Evolutionary conservation across 2,329 filamentous ascomycete species (phyloP).

Genomic region (Epichloe hybrida): DNA sequence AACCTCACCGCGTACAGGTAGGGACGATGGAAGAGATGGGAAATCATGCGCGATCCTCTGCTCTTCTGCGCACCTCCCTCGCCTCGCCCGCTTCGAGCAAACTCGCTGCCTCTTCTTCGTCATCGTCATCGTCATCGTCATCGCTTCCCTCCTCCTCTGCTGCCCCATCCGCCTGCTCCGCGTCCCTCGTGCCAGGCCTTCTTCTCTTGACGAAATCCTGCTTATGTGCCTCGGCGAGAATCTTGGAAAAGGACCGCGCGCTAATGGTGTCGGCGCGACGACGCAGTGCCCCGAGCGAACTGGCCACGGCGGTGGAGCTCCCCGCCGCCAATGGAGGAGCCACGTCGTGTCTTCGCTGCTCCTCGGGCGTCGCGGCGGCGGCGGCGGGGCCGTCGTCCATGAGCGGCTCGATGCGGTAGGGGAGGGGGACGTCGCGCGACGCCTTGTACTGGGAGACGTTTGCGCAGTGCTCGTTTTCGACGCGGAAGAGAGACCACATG

Average conservation of each 20-base stretch:
- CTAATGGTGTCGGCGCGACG: slow-evolving; percentile 19
- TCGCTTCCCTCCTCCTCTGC: slow-evolving; percentile 13
- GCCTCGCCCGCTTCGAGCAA: slow-evolving; percentile 6
- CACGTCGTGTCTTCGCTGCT: slow-evolving; percentile 6
- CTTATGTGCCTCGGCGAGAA: slow-evolving; percentile 73
- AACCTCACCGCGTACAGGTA: too few species aligned
- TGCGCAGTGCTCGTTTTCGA: slow-evolving; percentile 94
- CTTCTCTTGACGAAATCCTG: slow-evolving; percentile 84
- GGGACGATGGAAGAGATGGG: too few species aligned
- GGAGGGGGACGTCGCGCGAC: slow-evolving; percentile 65
- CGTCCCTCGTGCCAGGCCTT: slow-evolving; percentile 14
- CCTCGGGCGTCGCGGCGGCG: slow-evolving; percentile 6
- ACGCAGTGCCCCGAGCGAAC: slow-evolving; percentile 13
- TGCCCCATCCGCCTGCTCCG: slow-evolving; percentile 13
- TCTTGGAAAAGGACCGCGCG: slow-evolving; percentile 35
- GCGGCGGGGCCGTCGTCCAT: slow-evolving; percentile 22
- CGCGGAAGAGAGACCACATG: slow-evolving; percentile 84
- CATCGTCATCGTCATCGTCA: slow-evolving; percentile 22
- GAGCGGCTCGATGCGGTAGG: slow-evolving; percentile 51
- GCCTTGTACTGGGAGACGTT: slow-evolving; percentile 88
- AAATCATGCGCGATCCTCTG: slow-evolving; percentile 7
- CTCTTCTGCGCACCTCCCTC: slow-evolving; percentile 1
- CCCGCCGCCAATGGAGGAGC: slow-evolving; percentile 3
- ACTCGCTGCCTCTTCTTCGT: slow-evolving; percentile 9
- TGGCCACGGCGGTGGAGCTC: slow-evolving; percentile 12